Evolutionary conservation across 1,139 yeast species (phyloP).

Genomic region (Debaryomycetaceae sp.): DNA sequence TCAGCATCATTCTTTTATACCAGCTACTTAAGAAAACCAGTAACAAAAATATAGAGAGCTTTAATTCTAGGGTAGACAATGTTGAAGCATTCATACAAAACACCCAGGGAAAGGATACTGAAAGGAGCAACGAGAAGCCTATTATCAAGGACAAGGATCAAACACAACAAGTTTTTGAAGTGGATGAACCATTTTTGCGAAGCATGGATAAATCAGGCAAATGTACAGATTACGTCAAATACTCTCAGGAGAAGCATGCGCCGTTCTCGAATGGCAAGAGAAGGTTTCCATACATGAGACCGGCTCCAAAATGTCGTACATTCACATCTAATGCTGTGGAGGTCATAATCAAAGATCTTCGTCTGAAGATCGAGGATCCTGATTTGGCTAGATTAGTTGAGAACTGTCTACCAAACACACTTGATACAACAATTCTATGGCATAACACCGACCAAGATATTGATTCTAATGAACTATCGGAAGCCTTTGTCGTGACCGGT

Average conservation of each 20-base stretch:
- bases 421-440: constrained; percentile 85
- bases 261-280: constrained; percentile 50
- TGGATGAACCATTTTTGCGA: constrained; percentile 13
- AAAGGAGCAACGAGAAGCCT: background rate
- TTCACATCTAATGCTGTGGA: constrained; percentile 66
- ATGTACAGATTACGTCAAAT: constrained; percentile 43
- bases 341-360: constrained; percentile 52
- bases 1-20: background rate
- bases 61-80: constrained; percentile 5
- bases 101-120: constrained; percentile 1
- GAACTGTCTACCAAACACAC: constrained; percentile 81
- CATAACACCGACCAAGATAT: constrained; percentile 29
- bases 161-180: constrained; percentile 4
- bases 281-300: constrained; percentile 71
- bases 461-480: constrained; percentile 18
- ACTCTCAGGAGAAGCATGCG: constrained; percentile 39
- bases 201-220: constrained; percentile 18
- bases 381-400: constrained; percentile 77
- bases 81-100: constrained; percentile 3
- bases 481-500: constrained; percentile 75
- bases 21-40: background rate
- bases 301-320: constrained; percentile 68
- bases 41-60: background rate
- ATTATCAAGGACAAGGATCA: background rate
- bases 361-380: constrained; percentile 45